Base-by-base conservation (phyloP, 2,329 filamentous ascomycete genomes). In the Penicillium oxalicum region DNA sequence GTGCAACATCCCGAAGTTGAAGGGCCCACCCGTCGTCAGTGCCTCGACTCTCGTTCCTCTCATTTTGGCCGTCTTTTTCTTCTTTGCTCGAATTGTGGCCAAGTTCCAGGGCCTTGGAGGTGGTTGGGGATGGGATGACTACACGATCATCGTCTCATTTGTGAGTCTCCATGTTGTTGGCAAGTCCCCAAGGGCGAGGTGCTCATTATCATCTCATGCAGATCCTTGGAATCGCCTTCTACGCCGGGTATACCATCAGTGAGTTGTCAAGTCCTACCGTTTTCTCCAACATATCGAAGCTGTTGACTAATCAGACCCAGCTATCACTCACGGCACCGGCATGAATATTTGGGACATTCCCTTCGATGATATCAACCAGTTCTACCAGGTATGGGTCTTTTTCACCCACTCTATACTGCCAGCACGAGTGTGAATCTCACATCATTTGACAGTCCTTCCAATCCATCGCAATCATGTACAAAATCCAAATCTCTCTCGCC, bases 281-380 rank as follows among this genome's bases (percentile, higher is more conserved):
- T 18, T 18, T 2, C 18, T 18, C 18, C 18, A 18, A 18, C 18
- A 18, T 18, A 1, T 18, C 18, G 18, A 18, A 2, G 18, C 18
- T 18, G 18, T 18, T 18, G 6, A 36, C 47, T 50, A 40, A 49
- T 11, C 38, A 35, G 7, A 48, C 18, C 3, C 6, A 58, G 54
- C 51, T 44, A 41, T 55, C 26, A 45, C 35, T 4, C 46, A 29
- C 39, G 57, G 56, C n/a, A 57, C 57, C 34, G 57, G 57, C 5
- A 44, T 8, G 28, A 59, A 59, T 24, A 57, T 59, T 26, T 60
- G 56, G 57, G 57, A 60, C 26, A 44, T 57, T 28, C 54, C 55
- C 4, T 49, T 53, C 12, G 48, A 52, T 36, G 25, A 43, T 4
- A 55, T 60, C 27, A 56, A 51, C 28, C 48, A 38, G 13, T 51